These are phyloP conservation scores for Mallotus japonicus DNA, from an alignment of 441 rosid genomes.

Conservation along the genomic window DNA sequence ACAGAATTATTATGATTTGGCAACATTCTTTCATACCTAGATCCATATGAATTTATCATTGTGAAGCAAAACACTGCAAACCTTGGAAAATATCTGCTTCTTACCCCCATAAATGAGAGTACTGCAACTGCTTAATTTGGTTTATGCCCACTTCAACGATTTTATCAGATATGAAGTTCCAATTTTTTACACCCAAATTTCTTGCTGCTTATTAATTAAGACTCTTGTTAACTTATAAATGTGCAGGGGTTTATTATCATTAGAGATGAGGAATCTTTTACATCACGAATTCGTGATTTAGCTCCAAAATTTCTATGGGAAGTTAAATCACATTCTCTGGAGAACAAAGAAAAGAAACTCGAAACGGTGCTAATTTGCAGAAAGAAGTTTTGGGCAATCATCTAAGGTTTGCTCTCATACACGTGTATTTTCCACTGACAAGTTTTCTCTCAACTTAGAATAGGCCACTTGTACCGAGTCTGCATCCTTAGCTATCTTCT, in stretches of 20 bases:
- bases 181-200: background rate
- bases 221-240: background rate
- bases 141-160: background rate
- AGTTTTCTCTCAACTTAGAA: slow-evolving; percentile 10
- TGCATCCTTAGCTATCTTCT: background rate
- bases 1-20: background rate
- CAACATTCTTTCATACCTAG: background rate
- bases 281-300: slow-evolving; percentile 52
- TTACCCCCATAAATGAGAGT: no score
- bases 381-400: slow-evolving; percentile 77
- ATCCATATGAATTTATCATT: no score
- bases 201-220: background rate
- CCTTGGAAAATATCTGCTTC: no score
- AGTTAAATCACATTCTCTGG: slow-evolving; percentile 46
- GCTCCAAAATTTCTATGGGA: slow-evolving; percentile 86
- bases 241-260: slow-evolving; percentile 80
- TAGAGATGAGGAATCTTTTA: slow-evolving; percentile 63
- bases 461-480: background rate
- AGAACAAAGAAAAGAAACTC: slow-evolving; percentile 52
- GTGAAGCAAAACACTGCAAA: no score
- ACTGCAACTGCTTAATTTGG: background rate
- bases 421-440: background rate
- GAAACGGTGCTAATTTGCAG: slow-evolving; percentile 74
- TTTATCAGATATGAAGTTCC: no score
- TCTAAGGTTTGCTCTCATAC: slow-evolving; percentile 9